Evolutionary conservation across 768 basidiomycete genomes (phyloP).

Genomic region (Leccinum pellstonianum): DNA sequence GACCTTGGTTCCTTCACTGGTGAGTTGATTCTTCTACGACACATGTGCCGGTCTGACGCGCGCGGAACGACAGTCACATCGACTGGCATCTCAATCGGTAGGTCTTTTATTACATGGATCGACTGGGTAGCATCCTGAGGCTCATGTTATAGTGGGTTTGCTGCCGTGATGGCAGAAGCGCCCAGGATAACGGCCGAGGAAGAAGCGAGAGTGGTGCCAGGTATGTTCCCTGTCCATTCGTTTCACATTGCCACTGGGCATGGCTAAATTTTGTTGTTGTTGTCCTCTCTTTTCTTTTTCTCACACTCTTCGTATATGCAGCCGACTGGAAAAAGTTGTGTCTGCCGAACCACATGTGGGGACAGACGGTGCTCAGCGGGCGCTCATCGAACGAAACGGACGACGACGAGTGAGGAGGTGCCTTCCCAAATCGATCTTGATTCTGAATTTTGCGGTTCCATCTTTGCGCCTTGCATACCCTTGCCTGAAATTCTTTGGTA

Average conservation of each 20-base stretch:
- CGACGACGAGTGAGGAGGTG: background rate
- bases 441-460: background rate
- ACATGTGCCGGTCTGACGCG: background rate
- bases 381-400: background rate
- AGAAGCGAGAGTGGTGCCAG: slow-evolving; percentile 17
- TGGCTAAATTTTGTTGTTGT: background rate
- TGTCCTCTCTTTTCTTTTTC: background rate
- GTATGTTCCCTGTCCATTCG: slow-evolving; percentile 8
- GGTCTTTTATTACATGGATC: background rate
- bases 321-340: slow-evolving; percentile 26
- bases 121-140: background rate
- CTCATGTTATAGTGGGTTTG: slow-evolving; percentile 22
- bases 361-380: background rate
- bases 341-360: background rate
- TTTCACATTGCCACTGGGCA: background rate
- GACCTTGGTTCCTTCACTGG: slow-evolving; percentile 57
- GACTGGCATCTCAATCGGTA: slow-evolving; percentile 32
- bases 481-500: background rate
- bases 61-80: slow-evolving; percentile 22
- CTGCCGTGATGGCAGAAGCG: slow-evolving; percentile 31
- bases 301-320: slow-evolving; percentile 11
- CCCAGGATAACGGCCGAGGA: slow-evolving; percentile 7
- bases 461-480: background rate
- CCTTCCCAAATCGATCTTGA: background rate
- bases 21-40: slow-evolving; percentile 5